Conservation (phyloP, 768 basidiomycete genomes). For the Serendipita sp. region DNA sequence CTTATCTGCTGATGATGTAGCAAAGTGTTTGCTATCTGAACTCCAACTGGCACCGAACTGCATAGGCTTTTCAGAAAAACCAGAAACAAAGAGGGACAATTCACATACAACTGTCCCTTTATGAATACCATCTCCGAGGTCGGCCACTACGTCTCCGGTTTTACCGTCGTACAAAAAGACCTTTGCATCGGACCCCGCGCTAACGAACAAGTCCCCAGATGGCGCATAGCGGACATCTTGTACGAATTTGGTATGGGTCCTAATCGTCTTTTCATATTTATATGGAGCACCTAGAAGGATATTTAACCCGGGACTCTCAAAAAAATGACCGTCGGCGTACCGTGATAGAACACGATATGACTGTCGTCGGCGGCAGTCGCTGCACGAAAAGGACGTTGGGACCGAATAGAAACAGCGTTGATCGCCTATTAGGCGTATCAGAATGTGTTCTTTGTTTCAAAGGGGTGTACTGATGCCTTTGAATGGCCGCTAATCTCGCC, state of each 20-base stretch:
- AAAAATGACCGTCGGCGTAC: conserved; percentile 19
- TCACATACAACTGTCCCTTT: conserved; percentile 56
- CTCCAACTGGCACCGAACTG: conserved; percentile 61
- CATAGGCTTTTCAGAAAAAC: conserved; percentile 23
- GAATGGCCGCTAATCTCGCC: conserved; percentile 84
- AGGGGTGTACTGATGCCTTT: conserved; percentile 35
- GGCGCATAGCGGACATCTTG: conserved; percentile 77
- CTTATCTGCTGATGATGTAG: conserved; percentile 76
- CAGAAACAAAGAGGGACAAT: neutral
- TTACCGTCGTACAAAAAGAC: conserved; percentile 83
- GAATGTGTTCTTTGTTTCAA: neutral
- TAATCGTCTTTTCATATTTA: conserved; percentile 80
- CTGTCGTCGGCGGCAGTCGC: conserved; percentile 76
- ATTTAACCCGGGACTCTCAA: neutral
- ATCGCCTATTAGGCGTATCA: conserved; percentile 34
- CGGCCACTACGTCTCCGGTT: conserved; percentile 59
- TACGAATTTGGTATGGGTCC: conserved; percentile 80
- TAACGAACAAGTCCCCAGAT: conserved; percentile 68
- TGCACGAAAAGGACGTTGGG: conserved; percentile 80
- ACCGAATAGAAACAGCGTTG: conserved; percentile 77
- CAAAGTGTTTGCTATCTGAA: conserved; percentile 49
- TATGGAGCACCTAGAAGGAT: conserved; percentile 46
- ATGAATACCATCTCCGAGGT: conserved; percentile 52
- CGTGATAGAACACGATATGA: conserved; percentile 70
- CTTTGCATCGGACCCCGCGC: conserved; percentile 78